These are phyloP conservation scores for Leptoxyphium fumago DNA, from an alignment of 2,329 filamentous ascomycete species.

Conservation along the genomic window DNA sequence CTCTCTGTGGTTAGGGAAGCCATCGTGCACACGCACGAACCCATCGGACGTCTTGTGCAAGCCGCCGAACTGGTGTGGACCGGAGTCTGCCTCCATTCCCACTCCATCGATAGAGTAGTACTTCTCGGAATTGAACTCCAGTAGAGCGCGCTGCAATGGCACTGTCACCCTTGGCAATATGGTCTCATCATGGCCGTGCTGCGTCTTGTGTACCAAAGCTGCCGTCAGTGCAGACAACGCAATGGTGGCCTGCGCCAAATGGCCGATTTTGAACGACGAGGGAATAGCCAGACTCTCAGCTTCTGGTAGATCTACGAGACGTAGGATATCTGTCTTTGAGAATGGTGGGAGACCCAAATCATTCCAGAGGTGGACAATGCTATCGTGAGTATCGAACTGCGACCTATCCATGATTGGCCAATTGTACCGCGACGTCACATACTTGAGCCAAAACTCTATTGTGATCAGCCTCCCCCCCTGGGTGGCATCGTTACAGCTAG, in stretches of 20 bases:
- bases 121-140: constrained; percentile 41
- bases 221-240: constrained; percentile 37
- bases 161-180: constrained; percentile 28
- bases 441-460: too few relatives aligned
- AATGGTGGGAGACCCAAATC: constrained; percentile 7
- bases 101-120: constrained; percentile 31
- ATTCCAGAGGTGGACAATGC: constrained; percentile 19
- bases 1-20: constrained; percentile 36
- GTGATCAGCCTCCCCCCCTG: too few relatives aligned
- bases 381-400: constrained; percentile 13
- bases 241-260: constrained; percentile 39
- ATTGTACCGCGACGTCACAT: too few relatives aligned
- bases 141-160: constrained; percentile 29
- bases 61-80: constrained; percentile 30
- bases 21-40: constrained; percentile 40
- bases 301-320: constrained; percentile 7
- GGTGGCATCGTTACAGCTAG: too few relatives aligned
- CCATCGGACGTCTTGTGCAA: constrained; percentile 38
- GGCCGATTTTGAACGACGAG: constrained; percentile 41
- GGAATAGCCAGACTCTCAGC: constrained; percentile 20
- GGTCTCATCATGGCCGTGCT: constrained; percentile 8
- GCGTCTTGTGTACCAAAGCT: constrained; percentile 28
- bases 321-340: neutral
- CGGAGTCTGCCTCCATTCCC: constrained; percentile 22
- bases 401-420: constrained; percentile 7